A percentile compares a stretch with the other conserved stretches of the same genome.
Evolutionary conservation across 257 asterid genomes (phyloP).

Genomic region (Thymus quinquecostatus): DNA sequence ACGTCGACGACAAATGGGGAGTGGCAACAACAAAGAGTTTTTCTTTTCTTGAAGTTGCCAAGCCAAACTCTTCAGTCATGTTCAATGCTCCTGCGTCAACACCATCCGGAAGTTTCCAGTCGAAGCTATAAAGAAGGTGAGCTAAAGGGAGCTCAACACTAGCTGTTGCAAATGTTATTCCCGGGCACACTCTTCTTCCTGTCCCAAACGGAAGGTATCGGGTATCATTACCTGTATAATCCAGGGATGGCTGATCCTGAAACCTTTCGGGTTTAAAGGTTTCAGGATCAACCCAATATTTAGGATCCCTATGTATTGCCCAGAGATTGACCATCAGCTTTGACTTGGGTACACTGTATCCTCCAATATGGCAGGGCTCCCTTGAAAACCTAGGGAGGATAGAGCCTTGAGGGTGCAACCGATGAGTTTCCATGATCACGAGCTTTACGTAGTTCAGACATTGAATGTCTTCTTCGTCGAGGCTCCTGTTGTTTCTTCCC

Average conservation of each 20-base stretch:
- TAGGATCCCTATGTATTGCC: too few relatives aligned
- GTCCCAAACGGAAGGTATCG: constrained; percentile 43
- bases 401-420: constrained; percentile 30
- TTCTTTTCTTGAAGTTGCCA: constrained; percentile 15
- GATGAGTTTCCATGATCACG: constrained; percentile 20
- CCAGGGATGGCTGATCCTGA: not conserved
- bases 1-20: too few relatives aligned
- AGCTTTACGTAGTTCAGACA: constrained; percentile 17
- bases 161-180: constrained; percentile 29
- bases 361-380: constrained; percentile 6
- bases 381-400: constrained; percentile 17
- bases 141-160: constrained; percentile 36
- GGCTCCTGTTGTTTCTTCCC: not conserved
- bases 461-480: constrained; percentile 24
- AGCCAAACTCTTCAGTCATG: constrained; percentile 35
- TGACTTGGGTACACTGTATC: constrained; percentile 32
- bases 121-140: constrained; percentile 30
- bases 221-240: constrained; percentile 26
- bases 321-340: constrained; percentile 29
- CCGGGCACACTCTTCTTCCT: constrained; percentile 45
- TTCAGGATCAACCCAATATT: constrained; percentile 38
- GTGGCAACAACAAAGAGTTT: constrained; percentile 27
- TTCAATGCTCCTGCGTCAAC: constrained; percentile 22
- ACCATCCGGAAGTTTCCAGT: constrained; percentile 43
- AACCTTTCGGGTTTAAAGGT: constrained; percentile 28